phyloP scores from a whole-genome alignment of 2,329 filamentous ascomycete species.

The Chaetomium sp. region DNA sequence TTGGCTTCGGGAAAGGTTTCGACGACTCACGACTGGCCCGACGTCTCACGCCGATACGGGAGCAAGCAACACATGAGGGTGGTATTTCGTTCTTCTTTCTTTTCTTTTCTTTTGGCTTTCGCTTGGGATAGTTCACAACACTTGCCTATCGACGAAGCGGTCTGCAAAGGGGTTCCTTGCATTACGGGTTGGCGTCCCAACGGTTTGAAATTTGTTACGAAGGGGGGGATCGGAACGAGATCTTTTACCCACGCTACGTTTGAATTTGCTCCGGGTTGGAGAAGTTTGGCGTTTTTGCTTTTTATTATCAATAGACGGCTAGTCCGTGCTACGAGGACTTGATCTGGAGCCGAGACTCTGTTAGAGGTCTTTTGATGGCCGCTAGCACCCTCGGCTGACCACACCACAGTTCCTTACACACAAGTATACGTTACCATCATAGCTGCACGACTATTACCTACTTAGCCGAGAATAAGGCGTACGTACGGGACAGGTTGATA shows the following conservation, averaged over 20 bases:
- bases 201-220: background rate
- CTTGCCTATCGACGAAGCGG: background rate
- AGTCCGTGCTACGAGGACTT: background rate
- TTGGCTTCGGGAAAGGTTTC: slow-evolving; percentile 3
- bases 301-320: background rate
- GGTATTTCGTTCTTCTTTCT: no score
- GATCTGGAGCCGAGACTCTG: background rate
- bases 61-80: background rate
- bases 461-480: background rate
- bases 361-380: background rate
- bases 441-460: background rate
- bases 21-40: background rate
- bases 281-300: background rate
- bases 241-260: background rate
- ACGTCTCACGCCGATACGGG: background rate
- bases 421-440: background rate
- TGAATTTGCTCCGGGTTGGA: background rate
- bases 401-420: background rate
- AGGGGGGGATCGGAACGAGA: background rate
- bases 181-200: background rate
- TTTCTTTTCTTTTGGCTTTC: background rate
- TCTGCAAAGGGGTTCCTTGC: background rate
- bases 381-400: background rate
- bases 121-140: background rate
- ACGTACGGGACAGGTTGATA: background rate